Base-by-base conservation (phyloP, 2,329 filamentous ascomycete species). In the Fusarium clavum region DNA sequence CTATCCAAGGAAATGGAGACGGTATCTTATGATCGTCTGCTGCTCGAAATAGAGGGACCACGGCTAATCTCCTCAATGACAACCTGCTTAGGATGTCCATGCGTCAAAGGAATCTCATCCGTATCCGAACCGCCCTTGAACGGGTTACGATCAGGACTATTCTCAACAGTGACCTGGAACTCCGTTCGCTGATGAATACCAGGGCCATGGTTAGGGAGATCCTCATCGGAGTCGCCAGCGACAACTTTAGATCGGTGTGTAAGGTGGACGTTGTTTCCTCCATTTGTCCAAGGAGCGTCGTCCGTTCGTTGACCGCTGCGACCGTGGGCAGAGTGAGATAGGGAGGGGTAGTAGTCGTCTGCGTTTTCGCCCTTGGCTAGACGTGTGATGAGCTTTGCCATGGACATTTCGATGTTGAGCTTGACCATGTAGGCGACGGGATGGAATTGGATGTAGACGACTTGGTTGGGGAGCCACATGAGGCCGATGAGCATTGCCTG, bases 321-420 rank as follows among this genome's bases (percentile, higher is more conserved):
- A 6, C 16, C 53, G 14, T 73, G 58, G 7, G 69, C 67, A 2
- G 73, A 73, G n/a, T 61, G 57, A 6, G 73, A 75, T 24, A 68
- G 38, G 5, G 64, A 66, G 5, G 70, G 66, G 8, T 74, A 72
- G 40, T 70, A 70, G 0, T 73, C 69, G 46, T 75, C 74, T 2
- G 64, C 14, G 8, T 57, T 49, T 34, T 72, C 60, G 1, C 61
- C 55, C 7, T 56, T 67, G 4, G 77, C 77, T 5, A 83, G 75
- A 14, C 79, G 80, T 8, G 77, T 81, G 70, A 86, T 86, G 40
- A 86, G 81, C 27, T 81, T 81, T 38, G 85, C 84, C 84, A 86
- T 85, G n/a, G 81, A 82, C 80, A 86, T 82, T 72, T 86, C 84
- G 68, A 86, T 86, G 70, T 86, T 84, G 41, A 86, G 81, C 64